A percentile compares a stretch with the other conserved stretches of the same genome.
Evolutionary conservation across 2,329 filamentous ascomycete species (phyloP).

Genomic region (Nemania sp.): DNA sequence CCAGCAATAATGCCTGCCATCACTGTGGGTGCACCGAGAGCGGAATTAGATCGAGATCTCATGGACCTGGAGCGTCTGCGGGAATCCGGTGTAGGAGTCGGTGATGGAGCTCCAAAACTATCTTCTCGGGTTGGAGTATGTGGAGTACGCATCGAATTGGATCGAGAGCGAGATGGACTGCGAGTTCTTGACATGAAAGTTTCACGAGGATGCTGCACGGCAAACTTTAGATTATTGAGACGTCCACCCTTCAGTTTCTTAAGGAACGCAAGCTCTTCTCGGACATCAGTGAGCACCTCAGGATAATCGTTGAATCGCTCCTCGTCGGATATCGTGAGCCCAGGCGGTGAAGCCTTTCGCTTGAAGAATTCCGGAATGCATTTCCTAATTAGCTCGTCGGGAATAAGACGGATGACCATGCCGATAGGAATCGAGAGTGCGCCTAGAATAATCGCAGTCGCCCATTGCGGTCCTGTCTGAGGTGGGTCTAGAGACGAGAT

Average conservation of each 20-base stretch:
- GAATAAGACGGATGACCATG: slow-evolving; percentile 82
- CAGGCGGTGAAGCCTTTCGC: slow-evolving; percentile 62
- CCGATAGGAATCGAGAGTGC: slow-evolving; percentile 88
- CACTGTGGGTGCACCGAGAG: slow-evolving; percentile 78
- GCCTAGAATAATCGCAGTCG: slow-evolving; percentile 84
- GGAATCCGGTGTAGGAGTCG: slow-evolving; percentile 68
- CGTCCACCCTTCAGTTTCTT: slow-evolving; percentile 84
- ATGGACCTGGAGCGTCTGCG: slow-evolving; percentile 75
- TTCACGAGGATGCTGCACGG: slow-evolving; percentile 79
- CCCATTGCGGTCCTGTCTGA: slow-evolving; percentile 85
- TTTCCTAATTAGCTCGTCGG: slow-evolving; percentile 73
- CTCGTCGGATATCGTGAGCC: slow-evolving; percentile 73
- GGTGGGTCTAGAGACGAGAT: slow-evolving; percentile 65
- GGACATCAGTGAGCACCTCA: slow-evolving; percentile 77
- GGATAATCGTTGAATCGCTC: slow-evolving; percentile 77
- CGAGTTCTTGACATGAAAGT: slow-evolving; percentile 70
- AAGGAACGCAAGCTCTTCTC: slow-evolving; percentile 83
- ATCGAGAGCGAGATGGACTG: slow-evolving; percentile 73
- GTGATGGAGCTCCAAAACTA: slow-evolving; percentile 61
- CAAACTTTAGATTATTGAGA: slow-evolving; percentile 83
- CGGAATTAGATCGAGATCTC: slow-evolving; percentile 75
- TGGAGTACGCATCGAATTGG: slow-evolving; percentile 71
- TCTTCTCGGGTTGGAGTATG: slow-evolving; percentile 72
- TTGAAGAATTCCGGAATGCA: slow-evolving; percentile 67
- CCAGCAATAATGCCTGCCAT: slow-evolving; percentile 88